A percentile compares a stretch with the other conserved stretches of the same genome.
Conservation (phyloP, 2,329 filamentous ascomycete species). For the Fusarium begoniae region DNA sequence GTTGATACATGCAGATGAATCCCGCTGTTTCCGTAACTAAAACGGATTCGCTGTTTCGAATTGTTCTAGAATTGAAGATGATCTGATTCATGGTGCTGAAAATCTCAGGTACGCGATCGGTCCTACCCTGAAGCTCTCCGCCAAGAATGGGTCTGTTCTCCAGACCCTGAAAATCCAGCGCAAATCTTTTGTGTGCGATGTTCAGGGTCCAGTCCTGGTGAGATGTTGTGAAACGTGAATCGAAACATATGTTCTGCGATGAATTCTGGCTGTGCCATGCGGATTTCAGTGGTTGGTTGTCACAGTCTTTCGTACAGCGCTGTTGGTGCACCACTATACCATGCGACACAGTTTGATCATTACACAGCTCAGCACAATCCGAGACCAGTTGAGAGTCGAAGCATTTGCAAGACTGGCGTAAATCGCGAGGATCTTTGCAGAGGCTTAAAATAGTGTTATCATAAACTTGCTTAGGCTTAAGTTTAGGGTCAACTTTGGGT, state of each 20-base stretch:
- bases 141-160: not conserved
- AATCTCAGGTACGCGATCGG: not conserved
- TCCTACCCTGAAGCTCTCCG: conserved; percentile 9
- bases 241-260: not conserved
- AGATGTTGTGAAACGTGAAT: not conserved
- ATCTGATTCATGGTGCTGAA: not conserved
- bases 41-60: not conserved
- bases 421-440: too few relatives aligned
- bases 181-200: not conserved
- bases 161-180: conserved; percentile 18
- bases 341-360: not conserved
- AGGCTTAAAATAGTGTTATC: too few relatives aligned
- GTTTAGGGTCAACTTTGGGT: not conserved
- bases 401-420: not conserved
- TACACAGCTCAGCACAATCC: too few relatives aligned
- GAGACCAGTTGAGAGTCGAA: not conserved
- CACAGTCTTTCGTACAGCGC: not conserved
- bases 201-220: not conserved
- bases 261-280: too few relatives aligned
- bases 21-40: not conserved
- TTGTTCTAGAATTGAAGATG: not conserved
- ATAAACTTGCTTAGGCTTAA: too few relatives aligned
- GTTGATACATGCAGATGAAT: not conserved
- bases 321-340: not conserved
- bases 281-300: too few relatives aligned